Percentiles rank a stretch among this genome's conserved stretches.
These are phyloP conservation scores for Phialemonium atrogriseum DNA, from an alignment of 2,329 filamentous ascomycete species.

Conservation along the genomic window DNA sequence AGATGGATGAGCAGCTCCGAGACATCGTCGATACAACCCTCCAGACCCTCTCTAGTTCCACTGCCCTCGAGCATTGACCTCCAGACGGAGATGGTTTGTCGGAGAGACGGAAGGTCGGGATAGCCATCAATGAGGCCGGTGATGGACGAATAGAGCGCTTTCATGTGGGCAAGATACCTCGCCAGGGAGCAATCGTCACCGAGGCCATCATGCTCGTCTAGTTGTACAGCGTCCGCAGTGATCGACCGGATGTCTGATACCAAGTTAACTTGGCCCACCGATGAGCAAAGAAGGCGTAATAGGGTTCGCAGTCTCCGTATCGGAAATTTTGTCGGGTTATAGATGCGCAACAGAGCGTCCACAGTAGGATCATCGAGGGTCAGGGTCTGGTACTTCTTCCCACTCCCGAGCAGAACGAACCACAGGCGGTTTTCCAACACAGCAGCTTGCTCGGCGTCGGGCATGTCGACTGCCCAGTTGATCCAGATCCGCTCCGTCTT, in stretches of 20 bases:
- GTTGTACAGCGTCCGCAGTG: slow-evolving; percentile 26
- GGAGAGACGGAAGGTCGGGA: slow-evolving; percentile 21
- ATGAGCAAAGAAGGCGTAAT: slow-evolving; percentile 37
- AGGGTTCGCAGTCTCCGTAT: slow-evolving; percentile 45
- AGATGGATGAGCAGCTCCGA: slow-evolving; percentile 40
- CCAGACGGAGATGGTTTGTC: slow-evolving; percentile 35
- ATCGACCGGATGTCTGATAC: slow-evolving; percentile 30
- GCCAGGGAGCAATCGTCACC: slow-evolving; percentile 36
- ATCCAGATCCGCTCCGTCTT: slow-evolving; percentile 49
- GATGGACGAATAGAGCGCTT: slow-evolving; percentile 35
- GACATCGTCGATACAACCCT: slow-evolving; percentile 38
- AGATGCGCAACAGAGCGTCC: slow-evolving; percentile 39
- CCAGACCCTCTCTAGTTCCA: slow-evolving; percentile 30
- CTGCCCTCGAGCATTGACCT: slow-evolving; percentile 29
- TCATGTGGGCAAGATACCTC: slow-evolving; percentile 39
- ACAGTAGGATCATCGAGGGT: slow-evolving; percentile 37
- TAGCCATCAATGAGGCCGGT: slow-evolving; percentile 32
- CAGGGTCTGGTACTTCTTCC: slow-evolving; percentile 22
- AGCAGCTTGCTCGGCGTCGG: slow-evolving; percentile 43
- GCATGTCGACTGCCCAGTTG: slow-evolving; percentile 46
- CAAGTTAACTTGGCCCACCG: slow-evolving; percentile 34
- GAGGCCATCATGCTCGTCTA: slow-evolving; percentile 25
- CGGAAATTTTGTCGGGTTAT: slow-evolving; percentile 40
- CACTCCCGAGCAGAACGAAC: slow-evolving; percentile 31
- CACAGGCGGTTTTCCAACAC: slow-evolving; percentile 54